A percentile compares a stretch with the other conserved stretches of the same genome.
Evolutionary conservation across 2,329 filamentous ascomycete species (phyloP).

Genomic region (Botrytis aclada): DNA sequence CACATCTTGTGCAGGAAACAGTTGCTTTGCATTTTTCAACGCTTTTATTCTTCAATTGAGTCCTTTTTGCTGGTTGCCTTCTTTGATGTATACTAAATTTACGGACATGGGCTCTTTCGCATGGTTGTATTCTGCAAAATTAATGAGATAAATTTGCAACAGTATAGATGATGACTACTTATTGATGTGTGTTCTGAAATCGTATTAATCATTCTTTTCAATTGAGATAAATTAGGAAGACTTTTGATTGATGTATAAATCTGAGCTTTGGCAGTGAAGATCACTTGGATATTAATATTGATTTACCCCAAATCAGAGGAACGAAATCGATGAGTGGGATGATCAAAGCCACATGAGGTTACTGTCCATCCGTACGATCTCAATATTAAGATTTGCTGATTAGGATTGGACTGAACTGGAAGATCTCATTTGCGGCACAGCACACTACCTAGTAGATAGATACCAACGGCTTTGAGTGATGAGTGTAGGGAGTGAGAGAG

Average conservation of each 20-base stretch:
- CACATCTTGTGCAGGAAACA: slow-evolving; percentile 6
- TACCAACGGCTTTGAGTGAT: background rate
- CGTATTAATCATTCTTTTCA: background rate
- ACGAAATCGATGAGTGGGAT: background rate
- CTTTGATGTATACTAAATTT: slow-evolving; percentile 14
- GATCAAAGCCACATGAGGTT: background rate
- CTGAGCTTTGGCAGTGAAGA: background rate
- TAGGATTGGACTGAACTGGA: background rate
- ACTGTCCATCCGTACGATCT: background rate
- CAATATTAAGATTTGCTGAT: background rate
- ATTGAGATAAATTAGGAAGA: too few relatives aligned
- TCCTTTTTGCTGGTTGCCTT: slow-evolving; percentile 6
- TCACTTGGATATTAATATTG: background rate
- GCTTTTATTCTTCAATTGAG: background rate
- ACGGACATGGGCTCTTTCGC: background rate
- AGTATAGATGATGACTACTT: background rate
- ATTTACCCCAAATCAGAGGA: background rate
- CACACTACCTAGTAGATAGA: too few relatives aligned
- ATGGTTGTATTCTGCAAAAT: slow-evolving; percentile 1
- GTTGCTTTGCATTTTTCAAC: background rate
- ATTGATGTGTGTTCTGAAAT: background rate
- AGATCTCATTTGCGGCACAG: background rate
- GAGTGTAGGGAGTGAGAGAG: background rate
- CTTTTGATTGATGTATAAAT: background rate
- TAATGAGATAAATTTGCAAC: slow-evolving; percentile 8